Conservation (phyloP, 371 early-diverging fungal genomes). For the Lichtheimia ornata region DNA sequence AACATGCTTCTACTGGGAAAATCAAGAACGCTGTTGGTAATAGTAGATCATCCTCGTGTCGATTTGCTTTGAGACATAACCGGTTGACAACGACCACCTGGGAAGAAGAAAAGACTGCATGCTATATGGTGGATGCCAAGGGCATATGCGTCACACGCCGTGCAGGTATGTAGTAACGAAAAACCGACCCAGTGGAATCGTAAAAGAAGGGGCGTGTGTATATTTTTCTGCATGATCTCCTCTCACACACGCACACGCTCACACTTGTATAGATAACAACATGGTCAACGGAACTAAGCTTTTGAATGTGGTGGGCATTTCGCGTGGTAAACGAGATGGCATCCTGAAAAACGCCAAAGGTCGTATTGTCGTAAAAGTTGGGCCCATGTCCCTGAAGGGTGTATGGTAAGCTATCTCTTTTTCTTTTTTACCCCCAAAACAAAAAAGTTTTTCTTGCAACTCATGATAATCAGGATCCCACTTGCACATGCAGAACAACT, state of each 20-base stretch:
- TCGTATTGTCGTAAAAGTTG: constrained; percentile 81
- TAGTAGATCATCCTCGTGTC: too few species aligned
- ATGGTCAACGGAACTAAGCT: constrained; percentile 88
- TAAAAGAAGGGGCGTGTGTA: too few species aligned
- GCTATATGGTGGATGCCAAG: constrained; percentile 78
- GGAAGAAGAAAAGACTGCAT: constrained; percentile 81
- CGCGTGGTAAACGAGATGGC: constrained; percentile 85
- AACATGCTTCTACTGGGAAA: too few species aligned
- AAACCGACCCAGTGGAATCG: neutral
- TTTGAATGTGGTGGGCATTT: constrained; percentile 85
- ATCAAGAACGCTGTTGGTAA: too few species aligned
- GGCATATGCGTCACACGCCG: constrained; percentile 77
- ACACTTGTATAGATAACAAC: constrained; percentile 59
- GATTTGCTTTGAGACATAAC: neutral
- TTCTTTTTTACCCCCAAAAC: neutral
- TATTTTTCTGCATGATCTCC: too few species aligned
- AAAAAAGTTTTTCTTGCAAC: neutral
- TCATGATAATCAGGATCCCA: constrained; percentile 62
- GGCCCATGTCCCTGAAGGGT: constrained; percentile 88
- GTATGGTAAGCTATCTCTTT: constrained; percentile 64
- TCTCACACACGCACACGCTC: neutral
- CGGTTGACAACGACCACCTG: constrained; percentile 75
- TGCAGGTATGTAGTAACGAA: neutral
- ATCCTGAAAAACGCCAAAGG: constrained; percentile 85
- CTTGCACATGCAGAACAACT: constrained; percentile 63